phyloP scores from a whole-genome alignment of 345 rosid species.

The Eucalyptus sp. region DNA sequence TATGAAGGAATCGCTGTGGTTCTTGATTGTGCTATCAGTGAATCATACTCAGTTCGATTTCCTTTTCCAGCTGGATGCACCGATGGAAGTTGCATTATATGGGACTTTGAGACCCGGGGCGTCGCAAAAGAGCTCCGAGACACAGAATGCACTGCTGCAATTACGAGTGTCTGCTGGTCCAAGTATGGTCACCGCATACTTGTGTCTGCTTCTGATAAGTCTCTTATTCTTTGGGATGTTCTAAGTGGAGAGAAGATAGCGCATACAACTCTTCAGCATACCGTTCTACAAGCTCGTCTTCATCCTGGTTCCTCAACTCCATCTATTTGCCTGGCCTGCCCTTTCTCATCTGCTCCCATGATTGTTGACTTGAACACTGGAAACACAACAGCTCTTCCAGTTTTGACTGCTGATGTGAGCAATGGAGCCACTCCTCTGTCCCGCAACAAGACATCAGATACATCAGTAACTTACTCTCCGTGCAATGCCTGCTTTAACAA shows the following conservation, averaged over 20 bases:
- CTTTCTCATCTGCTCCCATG: slow-evolving; percentile 93
- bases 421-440: slow-evolving; percentile 46
- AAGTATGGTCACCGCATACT: slow-evolving; percentile 85
- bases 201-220: slow-evolving; percentile 93
- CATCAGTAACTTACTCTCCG: slow-evolving; percentile 56
- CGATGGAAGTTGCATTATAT: slow-evolving; percentile 84
- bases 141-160: slow-evolving; percentile 60
- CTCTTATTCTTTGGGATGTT: slow-evolving; percentile 91
- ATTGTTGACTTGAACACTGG: slow-evolving; percentile 68
- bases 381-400: slow-evolving; percentile 64
- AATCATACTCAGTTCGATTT: neutral
- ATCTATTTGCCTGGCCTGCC: slow-evolving; percentile 77
- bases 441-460: slow-evolving; percentile 62
- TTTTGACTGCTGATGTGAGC: slow-evolving; percentile 34
- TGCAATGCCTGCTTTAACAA: slow-evolving; percentile 96
- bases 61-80: slow-evolving; percentile 78
- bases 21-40: neutral
- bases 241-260: slow-evolving; percentile 53
- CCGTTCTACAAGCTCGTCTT: slow-evolving; percentile 74
- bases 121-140: slow-evolving; percentile 88
- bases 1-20: neutral
- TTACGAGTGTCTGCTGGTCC: slow-evolving; percentile 95
- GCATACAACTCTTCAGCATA: slow-evolving; percentile 58
- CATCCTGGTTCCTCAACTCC: slow-evolving; percentile 82
- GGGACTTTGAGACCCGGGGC: slow-evolving; percentile 98